Conservation (phyloP, 2,329 filamentous ascomycete genomes). For the Phyllosticta citrichinensis region DNA sequence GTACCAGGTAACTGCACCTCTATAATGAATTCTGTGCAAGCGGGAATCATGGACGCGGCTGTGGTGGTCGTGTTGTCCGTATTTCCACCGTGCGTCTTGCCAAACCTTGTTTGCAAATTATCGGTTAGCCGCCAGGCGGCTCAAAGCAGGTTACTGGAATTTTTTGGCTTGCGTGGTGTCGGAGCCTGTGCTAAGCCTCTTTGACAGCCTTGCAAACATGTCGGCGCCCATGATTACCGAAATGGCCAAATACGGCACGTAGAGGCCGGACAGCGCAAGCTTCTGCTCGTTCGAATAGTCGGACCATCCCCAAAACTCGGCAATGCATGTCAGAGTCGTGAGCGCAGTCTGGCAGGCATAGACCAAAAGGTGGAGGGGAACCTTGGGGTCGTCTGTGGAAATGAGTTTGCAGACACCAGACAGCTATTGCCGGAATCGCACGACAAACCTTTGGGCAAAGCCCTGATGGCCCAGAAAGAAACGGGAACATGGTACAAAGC, state of each 20-base stretch:
- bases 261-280: slow-evolving; percentile 24
- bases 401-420: background rate
- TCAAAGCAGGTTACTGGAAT: background rate
- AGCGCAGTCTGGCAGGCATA: slow-evolving; percentile 50
- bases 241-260: slow-evolving; percentile 25
- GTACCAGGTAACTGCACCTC: background rate
- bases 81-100: background rate
- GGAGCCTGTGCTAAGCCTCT: background rate
- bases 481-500: slow-evolving; percentile 47
- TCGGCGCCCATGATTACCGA: slow-evolving; percentile 8
- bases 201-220: slow-evolving; percentile 5
- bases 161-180: background rate
- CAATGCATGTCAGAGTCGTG: slow-evolving; percentile 53
- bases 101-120: background rate
- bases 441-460: slow-evolving; percentile 37
- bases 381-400: slow-evolving; percentile 42
- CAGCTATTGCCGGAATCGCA: slow-evolving; percentile 11
- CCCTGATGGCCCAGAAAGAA: slow-evolving; percentile 50
- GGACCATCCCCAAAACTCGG: slow-evolving; percentile 48
- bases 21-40: background rate
- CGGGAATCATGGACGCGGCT: background rate
- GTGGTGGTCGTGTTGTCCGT: background rate
- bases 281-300: slow-evolving; percentile 23
- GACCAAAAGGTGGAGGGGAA: slow-evolving; percentile 50
- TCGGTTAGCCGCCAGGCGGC: background rate